These are phyloP conservation scores for Maudiozyma barnettii DNA, from an alignment of 805 yeast genomes.

Conservation along the genomic window DNA sequence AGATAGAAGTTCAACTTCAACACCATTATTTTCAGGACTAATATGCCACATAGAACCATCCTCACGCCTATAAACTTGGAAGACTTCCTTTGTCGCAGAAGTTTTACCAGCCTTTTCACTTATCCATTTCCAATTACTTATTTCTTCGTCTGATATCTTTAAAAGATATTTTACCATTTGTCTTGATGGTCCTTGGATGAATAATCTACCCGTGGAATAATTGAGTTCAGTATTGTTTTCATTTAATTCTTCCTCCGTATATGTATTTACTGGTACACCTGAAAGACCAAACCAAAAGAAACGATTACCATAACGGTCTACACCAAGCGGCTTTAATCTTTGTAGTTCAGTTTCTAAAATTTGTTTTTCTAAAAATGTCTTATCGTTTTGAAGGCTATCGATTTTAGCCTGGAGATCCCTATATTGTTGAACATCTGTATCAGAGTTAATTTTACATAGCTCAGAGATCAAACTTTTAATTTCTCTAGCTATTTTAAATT, in stretches of 20 bases:
- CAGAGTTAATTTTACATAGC: conserved; percentile 8
- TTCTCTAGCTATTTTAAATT: conserved; percentile 23
- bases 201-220: conserved; percentile 71
- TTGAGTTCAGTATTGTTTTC: conserved; percentile 40
- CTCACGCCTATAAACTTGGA: conserved; percentile 15
- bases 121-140: conserved; percentile 23
- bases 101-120: conserved; percentile 13
- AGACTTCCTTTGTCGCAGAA: conserved; percentile 21
- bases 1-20: conserved; percentile 14
- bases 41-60: conserved; percentile 11
- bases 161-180: conserved; percentile 35
- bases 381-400: conserved; percentile 40
- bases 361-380: conserved; percentile 47
- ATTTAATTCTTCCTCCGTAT: conserved; percentile 25
- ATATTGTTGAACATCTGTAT: conserved; percentile 10
- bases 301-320: conserved; percentile 73
- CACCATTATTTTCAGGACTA: conserved; percentile 8
- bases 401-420: conserved; percentile 18
- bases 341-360: conserved; percentile 68
- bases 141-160: conserved; percentile 21
- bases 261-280: conserved; percentile 52
- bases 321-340: conserved; percentile 65
- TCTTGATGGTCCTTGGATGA: conserved; percentile 83
- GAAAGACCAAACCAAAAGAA: conserved; percentile 94
- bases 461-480: conserved; percentile 14